Base-by-base conservation (phyloP, 257 asterid genomes). In the Pogostemon cablin region DNA sequence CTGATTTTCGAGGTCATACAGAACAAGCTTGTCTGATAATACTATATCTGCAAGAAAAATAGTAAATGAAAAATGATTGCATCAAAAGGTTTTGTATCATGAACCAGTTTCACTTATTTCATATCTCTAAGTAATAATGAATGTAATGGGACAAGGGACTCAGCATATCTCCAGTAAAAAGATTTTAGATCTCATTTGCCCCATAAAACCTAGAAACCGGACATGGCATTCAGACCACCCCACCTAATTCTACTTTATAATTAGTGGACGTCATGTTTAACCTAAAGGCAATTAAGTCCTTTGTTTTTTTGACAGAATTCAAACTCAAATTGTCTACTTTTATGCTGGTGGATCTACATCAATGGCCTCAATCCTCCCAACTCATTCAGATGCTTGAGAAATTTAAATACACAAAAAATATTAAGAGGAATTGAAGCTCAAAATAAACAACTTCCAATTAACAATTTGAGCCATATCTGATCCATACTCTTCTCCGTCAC, bases 1-100 rank as follows among this genome's bases (percentile, higher is more conserved):
- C 73, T 80, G 85, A 52, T 90, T 86, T 68, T 88, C 97, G 41
- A 92, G 84, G 81, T 92, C 96, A 59, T 90, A 92, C 55, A 87
- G 15, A 6, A 92, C 80, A 58, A 92, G 90, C 82, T 92, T 90
- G 80, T 90, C 89, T 0, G 91, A 57, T 25, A 92, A 61, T 38
- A 77, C 81, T 25, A 86, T 74, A 76, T 90, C 95, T 88, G 88
- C 81, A 72, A 48, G 50, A 50, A 54, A 12, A 49, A 49, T 1
- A 55, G 46, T 6, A 25, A 67, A 73, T 25, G 54, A 41, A 43
- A 49, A 20, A 74, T 58, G 52, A 62, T 17, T 37, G 35, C 6
- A 11, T 73, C 17, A 25, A 44, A 58, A 39, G 20, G 43, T 55
- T 32, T 40, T 41, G 47, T 17, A 60, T 6, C 66, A 60, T 40